Percentiles rank a stretch among this genome's conserved stretches.
Evolutionary conservation across 2,329 filamentous ascomycete genomes (phyloP).

Genomic region (Colletotrichum scovillei): DNA sequence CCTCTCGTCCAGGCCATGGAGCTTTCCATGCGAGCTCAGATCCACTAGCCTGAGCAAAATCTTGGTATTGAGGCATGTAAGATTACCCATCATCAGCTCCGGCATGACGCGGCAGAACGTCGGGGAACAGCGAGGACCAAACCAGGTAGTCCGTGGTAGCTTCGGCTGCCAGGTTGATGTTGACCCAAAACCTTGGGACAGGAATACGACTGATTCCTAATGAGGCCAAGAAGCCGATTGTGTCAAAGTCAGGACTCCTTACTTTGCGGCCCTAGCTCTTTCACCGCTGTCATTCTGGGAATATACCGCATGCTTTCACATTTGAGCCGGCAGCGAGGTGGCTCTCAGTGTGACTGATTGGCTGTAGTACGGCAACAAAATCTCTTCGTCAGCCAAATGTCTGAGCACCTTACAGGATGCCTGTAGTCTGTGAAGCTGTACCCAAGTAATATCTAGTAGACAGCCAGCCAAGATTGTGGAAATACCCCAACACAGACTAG

Average conservation of each 20-base stretch:
- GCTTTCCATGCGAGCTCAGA: not conserved
- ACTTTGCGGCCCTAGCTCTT: not conserved
- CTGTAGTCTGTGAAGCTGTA: no score
- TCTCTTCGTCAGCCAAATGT: not conserved
- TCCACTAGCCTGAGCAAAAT: not conserved
- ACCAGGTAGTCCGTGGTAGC: not conserved
- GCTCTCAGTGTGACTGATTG: not conserved
- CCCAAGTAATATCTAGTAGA: no score
- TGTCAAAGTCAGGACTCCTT: not conserved
- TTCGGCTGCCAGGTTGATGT: not conserved
- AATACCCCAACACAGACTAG: not conserved
- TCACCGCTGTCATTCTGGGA: not conserved
- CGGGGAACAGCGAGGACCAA: not conserved
- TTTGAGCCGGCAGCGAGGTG: no score
- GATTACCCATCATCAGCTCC: not conserved
- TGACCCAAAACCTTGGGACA: no score
- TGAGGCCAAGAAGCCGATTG: not conserved
- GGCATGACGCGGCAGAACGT: not conserved
- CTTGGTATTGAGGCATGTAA: slow-evolving; percentile 7
- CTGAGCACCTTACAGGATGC: not conserved
- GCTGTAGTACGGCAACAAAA: not conserved
- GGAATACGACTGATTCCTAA: not conserved
- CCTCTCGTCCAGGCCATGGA: not conserved
- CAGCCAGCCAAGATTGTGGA: not conserved
- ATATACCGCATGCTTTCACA: not conserved